Conservation (phyloP, 257 asterid genomes). For the Galeopsis tetrahit region DNA sequence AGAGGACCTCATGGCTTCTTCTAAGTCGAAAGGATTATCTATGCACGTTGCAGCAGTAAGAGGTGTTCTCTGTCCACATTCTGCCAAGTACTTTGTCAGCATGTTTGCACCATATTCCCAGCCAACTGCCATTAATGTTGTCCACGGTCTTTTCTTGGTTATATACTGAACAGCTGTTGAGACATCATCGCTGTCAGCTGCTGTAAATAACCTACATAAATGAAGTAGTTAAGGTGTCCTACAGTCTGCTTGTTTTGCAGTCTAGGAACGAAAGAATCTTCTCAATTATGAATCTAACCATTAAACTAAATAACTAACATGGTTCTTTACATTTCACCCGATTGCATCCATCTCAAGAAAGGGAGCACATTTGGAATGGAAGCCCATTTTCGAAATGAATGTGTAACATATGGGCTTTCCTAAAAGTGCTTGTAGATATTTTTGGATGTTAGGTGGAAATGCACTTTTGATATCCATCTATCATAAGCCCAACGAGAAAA, state of each 20-base stretch:
- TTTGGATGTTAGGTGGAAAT: neutral
- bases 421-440: neutral
- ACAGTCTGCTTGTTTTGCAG: conserved; percentile 60
- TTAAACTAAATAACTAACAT: conserved; percentile 27
- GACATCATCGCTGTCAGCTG: conserved; percentile 99
- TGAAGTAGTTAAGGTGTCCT: conserved; percentile 56
- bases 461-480: neutral
- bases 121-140: conserved; percentile 89
- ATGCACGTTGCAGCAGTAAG: conserved; percentile 93
- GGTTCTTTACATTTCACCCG: conserved; percentile 6
- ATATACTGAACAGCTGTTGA: conserved; percentile 75
- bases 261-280: conserved; percentile 39
- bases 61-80: conserved; percentile 87
- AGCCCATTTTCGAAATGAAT: neutral
- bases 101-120: conserved; percentile 99
- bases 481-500: neutral
- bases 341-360: conserved; percentile 25
- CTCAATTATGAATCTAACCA: conserved; percentile 38
- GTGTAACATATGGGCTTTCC: neutral
- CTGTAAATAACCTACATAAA: conserved; percentile 97
- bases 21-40: conserved; percentile 95
- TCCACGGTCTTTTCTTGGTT: conserved; percentile 85
- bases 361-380: neutral
- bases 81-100: conserved; percentile 95
- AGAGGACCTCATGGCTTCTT: conserved; percentile 70